These are phyloP conservation scores for Synchytrium microbalum DNA, from an alignment of 371 early-diverging fungal species.

Conservation along the genomic window DNA sequence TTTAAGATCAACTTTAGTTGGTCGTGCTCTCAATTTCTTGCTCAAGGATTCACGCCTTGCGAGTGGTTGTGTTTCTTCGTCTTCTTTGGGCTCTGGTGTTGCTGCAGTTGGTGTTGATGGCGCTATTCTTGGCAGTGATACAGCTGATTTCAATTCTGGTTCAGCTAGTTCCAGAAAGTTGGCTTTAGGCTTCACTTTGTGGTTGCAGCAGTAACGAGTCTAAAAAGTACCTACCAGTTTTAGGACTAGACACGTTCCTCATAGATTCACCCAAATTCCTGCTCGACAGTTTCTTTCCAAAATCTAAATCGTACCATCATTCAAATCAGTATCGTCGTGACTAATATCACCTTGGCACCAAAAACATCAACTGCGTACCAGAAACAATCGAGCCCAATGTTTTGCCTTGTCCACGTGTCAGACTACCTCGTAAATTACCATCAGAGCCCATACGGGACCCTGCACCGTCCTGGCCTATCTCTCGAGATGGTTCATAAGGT, in stretches of 20 bases:
- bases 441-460: background rate
- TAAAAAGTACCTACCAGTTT: background rate
- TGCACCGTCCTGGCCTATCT: background rate
- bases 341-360: background rate
- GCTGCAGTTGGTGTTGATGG: background rate
- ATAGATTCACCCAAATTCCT: background rate
- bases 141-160: background rate
- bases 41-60: slow-evolving; percentile 21
- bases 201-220: background rate
- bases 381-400: background rate
- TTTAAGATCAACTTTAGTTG: slow-evolving; percentile 38
- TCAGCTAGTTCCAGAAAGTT: background rate
- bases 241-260: background rate
- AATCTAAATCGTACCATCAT: background rate
- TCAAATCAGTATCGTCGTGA: background rate
- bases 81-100: background rate
- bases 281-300: background rate
- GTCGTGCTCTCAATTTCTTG: slow-evolving; percentile 25
- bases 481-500: background rate
- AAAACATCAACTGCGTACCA: background rate
- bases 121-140: background rate
- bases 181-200: background rate
- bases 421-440: background rate
- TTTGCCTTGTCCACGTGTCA: background rate
- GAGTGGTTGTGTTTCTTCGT: background rate